Evolutionary conservation across 2,329 filamentous ascomycete species (phyloP).

Genomic region (Acarospora socialis): DNA sequence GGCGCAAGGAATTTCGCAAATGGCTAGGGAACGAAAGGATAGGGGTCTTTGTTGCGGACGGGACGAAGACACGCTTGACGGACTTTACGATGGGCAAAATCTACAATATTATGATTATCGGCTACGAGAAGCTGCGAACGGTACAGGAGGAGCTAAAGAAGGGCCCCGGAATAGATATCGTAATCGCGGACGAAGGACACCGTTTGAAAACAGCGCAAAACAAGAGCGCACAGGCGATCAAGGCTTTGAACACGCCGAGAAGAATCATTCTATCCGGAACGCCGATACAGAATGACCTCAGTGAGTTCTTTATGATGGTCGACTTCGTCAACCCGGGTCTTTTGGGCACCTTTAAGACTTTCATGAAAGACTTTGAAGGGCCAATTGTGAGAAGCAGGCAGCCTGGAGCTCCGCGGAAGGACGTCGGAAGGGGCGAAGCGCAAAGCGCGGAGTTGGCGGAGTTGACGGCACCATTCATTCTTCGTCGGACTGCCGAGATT

Average conservation of each 20-base stretch:
- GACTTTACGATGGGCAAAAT: slow-evolving; percentile 55
- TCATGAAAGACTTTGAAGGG: slow-evolving; percentile 49
- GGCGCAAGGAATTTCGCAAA: slow-evolving; percentile 58
- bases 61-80: slow-evolving; percentile 44
- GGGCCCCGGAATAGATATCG: slow-evolving; percentile 50
- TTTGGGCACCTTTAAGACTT: slow-evolving; percentile 46
- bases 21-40: slow-evolving; percentile 59
- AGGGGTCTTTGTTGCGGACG: slow-evolving; percentile 52
- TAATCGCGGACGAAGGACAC: slow-evolving; percentile 57
- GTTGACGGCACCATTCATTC: slow-evolving; percentile 49
- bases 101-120: slow-evolving; percentile 59
- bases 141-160: slow-evolving; percentile 52
- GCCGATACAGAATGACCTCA: slow-evolving; percentile 53
- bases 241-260: slow-evolving; percentile 45
- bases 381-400: slow-evolving; percentile 51
- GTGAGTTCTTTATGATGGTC: slow-evolving; percentile 53
- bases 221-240: slow-evolving; percentile 52
- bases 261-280: slow-evolving; percentile 52
- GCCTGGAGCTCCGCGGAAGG: slow-evolving; percentile 45
- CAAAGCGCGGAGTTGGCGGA: slow-evolving; percentile 46
- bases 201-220: slow-evolving; percentile 55
- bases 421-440: slow-evolving; percentile 49
- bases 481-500: slow-evolving; percentile 52
- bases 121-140: slow-evolving; percentile 54
- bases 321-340: slow-evolving; percentile 56